Percentiles rank a stretch among this genome's conserved stretches.
Conservation (phyloP, 768 basidiomycete species). For the Trametes maxima region DNA sequence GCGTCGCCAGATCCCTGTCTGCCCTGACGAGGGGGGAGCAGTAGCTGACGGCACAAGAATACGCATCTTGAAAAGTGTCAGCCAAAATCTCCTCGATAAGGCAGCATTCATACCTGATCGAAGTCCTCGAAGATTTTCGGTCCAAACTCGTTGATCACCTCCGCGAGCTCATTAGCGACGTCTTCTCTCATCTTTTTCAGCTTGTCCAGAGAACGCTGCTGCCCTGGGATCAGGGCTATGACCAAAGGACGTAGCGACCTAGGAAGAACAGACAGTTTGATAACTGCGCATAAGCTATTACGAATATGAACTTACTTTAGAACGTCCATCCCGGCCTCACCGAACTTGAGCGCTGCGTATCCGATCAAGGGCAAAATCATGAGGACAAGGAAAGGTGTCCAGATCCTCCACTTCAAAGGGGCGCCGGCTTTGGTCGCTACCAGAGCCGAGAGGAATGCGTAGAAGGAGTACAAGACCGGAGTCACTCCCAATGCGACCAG, state of each 20-base stretch:
- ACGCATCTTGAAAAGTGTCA: slow-evolving; percentile 53
- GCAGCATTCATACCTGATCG: slow-evolving; percentile 57
- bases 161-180: slow-evolving; percentile 83
- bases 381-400: slow-evolving; percentile 78
- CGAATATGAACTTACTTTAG: slow-evolving; percentile 70
- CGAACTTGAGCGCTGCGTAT: slow-evolving; percentile 93
- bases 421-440: slow-evolving; percentile 69
- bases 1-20: slow-evolving; percentile 74
- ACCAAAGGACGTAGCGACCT: slow-evolving; percentile 91
- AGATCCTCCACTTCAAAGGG: slow-evolving; percentile 63
- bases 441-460: slow-evolving; percentile 77
- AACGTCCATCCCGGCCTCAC: slow-evolving; percentile 97
- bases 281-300: background rate
- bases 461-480: slow-evolving; percentile 82
- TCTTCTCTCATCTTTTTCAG: slow-evolving; percentile 72
- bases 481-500: slow-evolving; percentile 91
- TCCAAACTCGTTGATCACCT: slow-evolving; percentile 85
- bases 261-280: background rate
- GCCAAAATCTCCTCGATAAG: background rate
- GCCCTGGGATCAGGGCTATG: slow-evolving; percentile 86
- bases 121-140: slow-evolving; percentile 88
- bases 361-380: slow-evolving; percentile 83
- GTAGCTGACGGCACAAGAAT: slow-evolving; percentile 84
- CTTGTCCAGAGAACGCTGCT: slow-evolving; percentile 76
- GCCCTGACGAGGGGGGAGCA: slow-evolving; percentile 77